Conservation (phyloP, 129 eudicot species). For the Rutidosis leptorrhynchoides region DNA sequence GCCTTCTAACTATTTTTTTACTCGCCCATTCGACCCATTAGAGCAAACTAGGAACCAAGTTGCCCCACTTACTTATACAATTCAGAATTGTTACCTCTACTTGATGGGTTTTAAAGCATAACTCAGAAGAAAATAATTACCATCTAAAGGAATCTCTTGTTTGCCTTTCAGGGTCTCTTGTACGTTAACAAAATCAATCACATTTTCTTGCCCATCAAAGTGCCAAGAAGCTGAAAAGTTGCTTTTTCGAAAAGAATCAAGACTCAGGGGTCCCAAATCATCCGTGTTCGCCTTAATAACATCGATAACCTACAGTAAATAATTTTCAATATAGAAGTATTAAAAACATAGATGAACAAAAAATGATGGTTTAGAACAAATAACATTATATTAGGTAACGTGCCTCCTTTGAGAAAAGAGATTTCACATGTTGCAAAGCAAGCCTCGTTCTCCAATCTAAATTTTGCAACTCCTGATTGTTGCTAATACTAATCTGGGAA, state of each 20-base stretch:
- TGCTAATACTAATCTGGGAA: constrained; percentile 29
- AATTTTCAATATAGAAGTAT: constrained; percentile 4
- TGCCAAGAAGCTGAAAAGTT: constrained; percentile 85
- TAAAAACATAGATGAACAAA: constrained; percentile 10
- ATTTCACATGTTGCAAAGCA: constrained; percentile 61
- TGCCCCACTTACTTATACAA: not conserved
- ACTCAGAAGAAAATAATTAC: constrained; percentile 29
- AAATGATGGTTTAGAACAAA: not conserved
- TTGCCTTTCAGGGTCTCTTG: constrained; percentile 50
- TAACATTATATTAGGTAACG: constrained; percentile 11
- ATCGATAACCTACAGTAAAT: constrained; percentile 61
- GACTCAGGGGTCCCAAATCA: constrained; percentile 78
- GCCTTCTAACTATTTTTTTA: not conserved
- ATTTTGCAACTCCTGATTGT: constrained; percentile 50
- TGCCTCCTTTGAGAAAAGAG: constrained; percentile 79
- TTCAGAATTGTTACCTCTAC: not conserved
- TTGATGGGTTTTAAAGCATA: constrained; percentile 10
- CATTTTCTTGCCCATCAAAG: constrained; percentile 49
- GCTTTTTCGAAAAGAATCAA: constrained; percentile 65
- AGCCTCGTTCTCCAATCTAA: constrained; percentile 83
- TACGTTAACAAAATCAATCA: constrained; percentile 32
- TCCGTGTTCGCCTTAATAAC: constrained; percentile 71
- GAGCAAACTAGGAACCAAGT: not conserved
- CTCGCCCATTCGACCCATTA: not conserved
- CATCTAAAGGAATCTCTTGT: constrained; percentile 39